These are phyloP conservation scores for Allium fistulosum DNA, from an alignment of 106 monocot species.

Conservation along the genomic window DNA sequence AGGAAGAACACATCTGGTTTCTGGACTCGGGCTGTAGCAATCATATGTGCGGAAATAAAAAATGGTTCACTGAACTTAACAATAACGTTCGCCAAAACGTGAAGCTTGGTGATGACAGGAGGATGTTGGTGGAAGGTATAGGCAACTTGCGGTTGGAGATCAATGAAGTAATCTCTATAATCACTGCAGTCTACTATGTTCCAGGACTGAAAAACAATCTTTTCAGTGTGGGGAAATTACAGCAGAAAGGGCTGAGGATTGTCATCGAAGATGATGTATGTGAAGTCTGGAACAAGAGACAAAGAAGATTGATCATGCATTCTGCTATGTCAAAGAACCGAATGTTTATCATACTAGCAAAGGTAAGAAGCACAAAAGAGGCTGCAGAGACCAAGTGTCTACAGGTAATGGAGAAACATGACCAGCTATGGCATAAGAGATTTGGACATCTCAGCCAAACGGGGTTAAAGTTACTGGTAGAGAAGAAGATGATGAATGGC, in stretches of 20 bases:
- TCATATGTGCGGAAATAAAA: not conserved
- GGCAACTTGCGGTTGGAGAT: not conserved
- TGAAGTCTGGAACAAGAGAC: not conserved
- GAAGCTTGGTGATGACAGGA: conserved; percentile 3
- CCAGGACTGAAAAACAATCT: conserved; percentile 3
- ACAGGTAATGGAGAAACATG: no score
- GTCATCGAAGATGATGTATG: not conserved
- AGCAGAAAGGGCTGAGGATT: not conserved
- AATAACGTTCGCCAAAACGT: not conserved
- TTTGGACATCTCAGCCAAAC: not conserved
- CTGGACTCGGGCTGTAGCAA: conserved; percentile 5
- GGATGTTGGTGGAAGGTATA: not conserved
- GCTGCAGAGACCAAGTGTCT: no score
- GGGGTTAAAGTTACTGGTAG: not conserved
- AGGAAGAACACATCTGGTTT: not conserved
- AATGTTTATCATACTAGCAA: no score
- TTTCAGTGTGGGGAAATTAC: not conserved
- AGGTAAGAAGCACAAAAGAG: no score
- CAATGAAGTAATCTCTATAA: not conserved
- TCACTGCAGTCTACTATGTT: not conserved
- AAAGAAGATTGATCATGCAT: conserved; percentile 1
- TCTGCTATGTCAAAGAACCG: not conserved
- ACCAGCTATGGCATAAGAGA: not conserved
- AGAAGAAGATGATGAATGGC: not conserved
- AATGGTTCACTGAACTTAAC: conserved; percentile 2